phyloP scores from a whole-genome alignment of 1,139 yeast genomes.

The Saccharomyces pastorianus region DNA sequence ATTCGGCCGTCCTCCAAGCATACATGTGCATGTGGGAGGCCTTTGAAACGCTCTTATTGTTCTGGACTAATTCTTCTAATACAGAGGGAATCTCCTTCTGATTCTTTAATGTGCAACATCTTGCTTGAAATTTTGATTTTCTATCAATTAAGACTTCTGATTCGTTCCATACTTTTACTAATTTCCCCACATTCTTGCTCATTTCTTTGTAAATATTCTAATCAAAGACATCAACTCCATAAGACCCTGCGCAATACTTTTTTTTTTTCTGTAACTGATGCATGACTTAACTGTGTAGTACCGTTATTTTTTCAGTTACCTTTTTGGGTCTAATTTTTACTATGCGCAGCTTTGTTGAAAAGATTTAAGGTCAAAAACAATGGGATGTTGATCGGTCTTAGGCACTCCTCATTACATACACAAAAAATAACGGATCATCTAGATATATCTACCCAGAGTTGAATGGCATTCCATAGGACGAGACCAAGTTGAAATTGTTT shows the following conservation, averaged over 20 bases:
- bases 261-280: not conserved
- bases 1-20: conserved; percentile 53
- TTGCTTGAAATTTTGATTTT: conserved; percentile 57
- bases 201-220: not conserved
- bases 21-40: conserved; percentile 61
- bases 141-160: conserved; percentile 36
- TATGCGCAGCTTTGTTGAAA: not conserved
- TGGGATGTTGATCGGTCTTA: not conserved
- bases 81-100: conserved; percentile 37
- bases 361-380: not conserved
- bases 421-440: not conserved
- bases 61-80: conserved; percentile 35
- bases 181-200: not conserved
- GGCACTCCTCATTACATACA: not conserved
- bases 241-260: not conserved
- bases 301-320: not conserved
- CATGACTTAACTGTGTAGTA: not conserved
- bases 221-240: not conserved
- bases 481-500: not conserved
- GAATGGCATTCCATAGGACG: not conserved
- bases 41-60: conserved; percentile 39
- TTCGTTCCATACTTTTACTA: conserved; percentile 27
- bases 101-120: conserved; percentile 37
- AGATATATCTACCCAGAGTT: not conserved
- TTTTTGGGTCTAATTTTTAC: not conserved